Evolutionary conservation across 1,139 yeast genomes (phyloP).

Genomic region (Protomyces gravidus): DNA sequence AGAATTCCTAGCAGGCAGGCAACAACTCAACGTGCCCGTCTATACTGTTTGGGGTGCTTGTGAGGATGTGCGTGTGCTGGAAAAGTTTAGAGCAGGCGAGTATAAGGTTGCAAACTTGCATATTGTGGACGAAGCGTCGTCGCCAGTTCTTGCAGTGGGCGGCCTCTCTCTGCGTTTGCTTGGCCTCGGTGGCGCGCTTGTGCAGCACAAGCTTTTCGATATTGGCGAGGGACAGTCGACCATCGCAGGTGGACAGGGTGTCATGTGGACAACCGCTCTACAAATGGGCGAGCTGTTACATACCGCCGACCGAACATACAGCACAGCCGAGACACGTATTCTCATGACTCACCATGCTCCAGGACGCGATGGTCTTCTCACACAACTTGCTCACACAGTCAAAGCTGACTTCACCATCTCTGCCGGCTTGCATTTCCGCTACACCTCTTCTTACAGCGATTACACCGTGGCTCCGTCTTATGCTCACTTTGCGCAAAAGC

Average conservation of each 20-base stretch:
- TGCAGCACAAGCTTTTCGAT: constrained; percentile 65
- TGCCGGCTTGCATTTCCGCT: constrained; percentile 67
- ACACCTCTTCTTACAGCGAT: constrained; percentile 68
- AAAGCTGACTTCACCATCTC: constrained; percentile 70
- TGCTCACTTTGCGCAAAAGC: constrained; percentile 59
- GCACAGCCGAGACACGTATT: constrained; percentile 51
- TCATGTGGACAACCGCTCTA: constrained; percentile 67
- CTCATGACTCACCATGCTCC: constrained; percentile 68
- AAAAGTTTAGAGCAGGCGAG: constrained; percentile 55
- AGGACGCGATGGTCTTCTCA: constrained; percentile 60
- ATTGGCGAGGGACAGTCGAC: constrained; percentile 51
- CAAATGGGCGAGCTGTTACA: constrained; percentile 64
- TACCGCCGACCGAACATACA: constrained; percentile 46
- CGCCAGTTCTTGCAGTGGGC: constrained; percentile 40
- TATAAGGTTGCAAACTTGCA: constrained; percentile 54
- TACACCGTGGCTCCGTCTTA: constrained; percentile 60
- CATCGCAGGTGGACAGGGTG: constrained; percentile 67
- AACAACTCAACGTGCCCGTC: constrained; percentile 56
- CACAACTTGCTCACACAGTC: constrained; percentile 62
- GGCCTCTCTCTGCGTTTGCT: constrained; percentile 53
- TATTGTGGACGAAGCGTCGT: constrained; percentile 55
- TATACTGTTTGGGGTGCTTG: constrained; percentile 72
- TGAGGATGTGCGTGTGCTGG: constrained; percentile 65
- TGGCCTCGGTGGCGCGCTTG: constrained; percentile 70
- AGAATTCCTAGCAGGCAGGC: constrained; percentile 50